Evolutionary conservation across 805 yeast species (phyloP).

Genomic region (Saccharomycopsis synnaedendra): DNA sequence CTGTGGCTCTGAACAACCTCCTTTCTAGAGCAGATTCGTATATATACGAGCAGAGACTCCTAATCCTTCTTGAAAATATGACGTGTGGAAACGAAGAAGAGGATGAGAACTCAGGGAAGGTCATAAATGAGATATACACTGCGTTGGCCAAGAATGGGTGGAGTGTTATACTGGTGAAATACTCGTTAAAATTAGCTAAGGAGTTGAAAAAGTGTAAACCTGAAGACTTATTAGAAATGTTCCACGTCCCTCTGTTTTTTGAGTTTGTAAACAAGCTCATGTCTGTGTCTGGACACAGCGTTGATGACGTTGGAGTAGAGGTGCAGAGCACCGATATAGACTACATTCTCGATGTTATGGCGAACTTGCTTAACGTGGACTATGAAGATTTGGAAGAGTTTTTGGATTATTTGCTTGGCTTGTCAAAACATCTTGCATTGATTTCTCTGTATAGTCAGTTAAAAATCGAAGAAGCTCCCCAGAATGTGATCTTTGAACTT

Average conservation of each 20-base stretch:
- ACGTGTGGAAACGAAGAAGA: constrained; percentile 2
- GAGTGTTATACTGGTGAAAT: background rate
- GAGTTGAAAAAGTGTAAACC: background rate
- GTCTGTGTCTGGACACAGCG: background rate
- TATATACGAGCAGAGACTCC: background rate
- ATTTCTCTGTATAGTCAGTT: background rate
- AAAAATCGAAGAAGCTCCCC: background rate
- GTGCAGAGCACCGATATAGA: background rate
- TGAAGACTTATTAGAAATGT: background rate
- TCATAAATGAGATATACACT: background rate
- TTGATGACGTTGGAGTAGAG: background rate
- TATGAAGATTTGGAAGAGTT: background rate
- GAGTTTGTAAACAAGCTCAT: background rate
- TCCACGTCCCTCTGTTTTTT: background rate
- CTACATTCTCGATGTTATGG: background rate
- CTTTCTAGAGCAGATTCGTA: background rate
- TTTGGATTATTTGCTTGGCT: background rate
- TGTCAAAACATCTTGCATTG: background rate
- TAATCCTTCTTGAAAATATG: constrained; percentile 9
- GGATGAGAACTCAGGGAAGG: background rate
- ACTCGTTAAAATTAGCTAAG: background rate
- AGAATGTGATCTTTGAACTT: background rate
- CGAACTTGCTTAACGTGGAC: background rate
- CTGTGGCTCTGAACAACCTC: constrained; percentile 1
- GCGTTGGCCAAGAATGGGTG: background rate